These are phyloP conservation scores for Paramecium primaurelia DNA, from an alignment of 73 alveolate species.

Conservation along the genomic window DNA sequence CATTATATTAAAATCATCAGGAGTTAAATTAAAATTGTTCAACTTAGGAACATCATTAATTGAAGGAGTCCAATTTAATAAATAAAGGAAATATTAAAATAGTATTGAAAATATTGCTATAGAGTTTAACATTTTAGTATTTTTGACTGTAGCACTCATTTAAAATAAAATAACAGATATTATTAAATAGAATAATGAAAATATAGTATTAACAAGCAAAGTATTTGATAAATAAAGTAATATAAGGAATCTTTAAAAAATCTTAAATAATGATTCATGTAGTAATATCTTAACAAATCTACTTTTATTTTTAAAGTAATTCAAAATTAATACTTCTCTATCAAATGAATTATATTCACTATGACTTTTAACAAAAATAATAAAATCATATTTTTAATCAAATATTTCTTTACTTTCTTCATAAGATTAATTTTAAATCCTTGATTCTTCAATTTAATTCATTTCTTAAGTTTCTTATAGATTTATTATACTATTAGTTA, in stretches of 20 bases:
- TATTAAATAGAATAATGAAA: neutral
- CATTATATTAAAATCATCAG: conserved; percentile 1
- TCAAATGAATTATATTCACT: neutral
- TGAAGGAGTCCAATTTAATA: conserved; percentile 14
- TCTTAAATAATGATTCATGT: neutral
- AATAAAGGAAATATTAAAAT: neutral
- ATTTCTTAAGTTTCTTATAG: neutral
- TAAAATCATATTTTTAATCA: neutral
- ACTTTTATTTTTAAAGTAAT: neutral
- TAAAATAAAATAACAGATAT: neutral
- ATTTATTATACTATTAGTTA: neutral
- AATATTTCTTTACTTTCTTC: conserved; percentile 1
- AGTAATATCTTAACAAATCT: neutral
- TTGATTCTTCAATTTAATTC: neutral
- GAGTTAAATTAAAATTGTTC: neutral
- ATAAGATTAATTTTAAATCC: neutral
- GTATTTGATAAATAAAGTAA: neutral
- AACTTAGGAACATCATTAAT: neutral
- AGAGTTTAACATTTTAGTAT: neutral
- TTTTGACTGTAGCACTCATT: neutral
- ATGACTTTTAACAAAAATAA: neutral
- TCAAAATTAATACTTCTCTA: conserved; percentile 18
- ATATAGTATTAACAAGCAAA: neutral
- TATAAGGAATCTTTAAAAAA: neutral
- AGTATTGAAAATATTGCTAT: neutral